Base-by-base conservation (phyloP, 495 filamentous ascomycete species). In the Penicillium turbatum region DNA sequence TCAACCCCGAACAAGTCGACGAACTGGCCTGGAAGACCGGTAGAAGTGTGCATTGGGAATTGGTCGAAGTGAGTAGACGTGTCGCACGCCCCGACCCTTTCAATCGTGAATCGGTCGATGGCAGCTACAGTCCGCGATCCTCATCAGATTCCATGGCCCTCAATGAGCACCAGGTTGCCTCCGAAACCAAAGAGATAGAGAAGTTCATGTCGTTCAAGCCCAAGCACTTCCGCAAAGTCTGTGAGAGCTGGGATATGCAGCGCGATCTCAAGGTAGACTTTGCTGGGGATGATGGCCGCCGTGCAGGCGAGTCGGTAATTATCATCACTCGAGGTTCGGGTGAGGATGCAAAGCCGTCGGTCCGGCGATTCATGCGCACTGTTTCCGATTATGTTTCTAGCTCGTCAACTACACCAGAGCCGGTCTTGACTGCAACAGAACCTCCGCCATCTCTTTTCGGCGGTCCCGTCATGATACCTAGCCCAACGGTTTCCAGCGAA, bases 241-340 rank as follows among this genome's bases (percentile, higher is more conserved):
- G 88, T 68, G 74, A 86, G 48, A 86, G 87, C 3, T 97, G 95
- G 93, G 87, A 96, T 59, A 97, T 97, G 92, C 82, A 84, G 48
- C 82, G 91, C 47, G 86, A 78, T 43, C 68, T 97, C 16, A 85
- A 90, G 63, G 88, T 96, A 7, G 93, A 98, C 66, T 98, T 96
- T 71, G 87, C 87, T 21, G 84, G 83, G 40, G 87, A 87, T 55
- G 89, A 95, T 68, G 80, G 84, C 13, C 71, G 75, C 40, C 83
- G 82, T 11, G 82, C 81, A 34, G 90, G 90, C 21, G 91, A 96
- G 66, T 77, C 74, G 13, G 67, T 95, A 6, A 74, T 95, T 45
- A 82, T 95, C 3, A 78, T 96, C 49, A 78, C 80, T 9, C 88
- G 85, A 59, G 91, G 86, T 6, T 62, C 79, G 11, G 82, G 83